These are phyloP conservation scores for Tricholoma matsutake DNA, from an alignment of 768 basidiomycete species.

Conservation along the genomic window DNA sequence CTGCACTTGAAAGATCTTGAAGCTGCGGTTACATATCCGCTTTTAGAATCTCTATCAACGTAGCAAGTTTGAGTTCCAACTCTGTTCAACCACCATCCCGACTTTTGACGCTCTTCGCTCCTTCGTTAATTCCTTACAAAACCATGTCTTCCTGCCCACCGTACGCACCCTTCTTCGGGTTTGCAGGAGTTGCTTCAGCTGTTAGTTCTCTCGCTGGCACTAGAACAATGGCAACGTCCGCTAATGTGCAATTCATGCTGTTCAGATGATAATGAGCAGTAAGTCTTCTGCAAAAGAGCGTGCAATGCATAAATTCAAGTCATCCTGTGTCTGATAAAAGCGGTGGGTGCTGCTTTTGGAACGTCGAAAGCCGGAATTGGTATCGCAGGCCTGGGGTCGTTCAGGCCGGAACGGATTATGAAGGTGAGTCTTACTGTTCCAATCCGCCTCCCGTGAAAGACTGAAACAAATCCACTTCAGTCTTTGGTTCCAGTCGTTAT, in stretches of 20 bases:
- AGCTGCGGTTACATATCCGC: not conserved
- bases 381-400: conserved; percentile 90
- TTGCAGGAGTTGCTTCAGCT: conserved; percentile 92
- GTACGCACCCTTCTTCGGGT: conserved; percentile 97
- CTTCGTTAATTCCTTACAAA: not conserved
- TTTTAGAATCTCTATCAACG: not conserved
- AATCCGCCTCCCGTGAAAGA: not conserved
- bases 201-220: conserved; percentile 44
- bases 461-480: conserved; percentile 37
- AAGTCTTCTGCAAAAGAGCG: conserved; percentile 31
- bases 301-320: conserved; percentile 1
- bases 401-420: conserved; percentile 97
- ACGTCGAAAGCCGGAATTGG: conserved; percentile 97
- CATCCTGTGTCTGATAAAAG: conserved; percentile 35
- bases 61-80: too few relatives aligned
- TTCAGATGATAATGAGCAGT: conserved; percentile 96
- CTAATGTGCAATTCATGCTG: not conserved
- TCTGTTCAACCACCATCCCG: not conserved
- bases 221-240: not conserved
- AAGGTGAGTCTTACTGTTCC: conserved; percentile 53
- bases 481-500: conserved; percentile 96
- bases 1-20: too few relatives aligned
- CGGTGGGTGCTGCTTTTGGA: conserved; percentile 93
- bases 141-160: conserved; percentile 77
- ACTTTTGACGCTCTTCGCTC: not conserved